Evolutionary conservation across 1,284 basidiomycete species (phyloP).

Genomic region (Ganoderma multipileum): DNA sequence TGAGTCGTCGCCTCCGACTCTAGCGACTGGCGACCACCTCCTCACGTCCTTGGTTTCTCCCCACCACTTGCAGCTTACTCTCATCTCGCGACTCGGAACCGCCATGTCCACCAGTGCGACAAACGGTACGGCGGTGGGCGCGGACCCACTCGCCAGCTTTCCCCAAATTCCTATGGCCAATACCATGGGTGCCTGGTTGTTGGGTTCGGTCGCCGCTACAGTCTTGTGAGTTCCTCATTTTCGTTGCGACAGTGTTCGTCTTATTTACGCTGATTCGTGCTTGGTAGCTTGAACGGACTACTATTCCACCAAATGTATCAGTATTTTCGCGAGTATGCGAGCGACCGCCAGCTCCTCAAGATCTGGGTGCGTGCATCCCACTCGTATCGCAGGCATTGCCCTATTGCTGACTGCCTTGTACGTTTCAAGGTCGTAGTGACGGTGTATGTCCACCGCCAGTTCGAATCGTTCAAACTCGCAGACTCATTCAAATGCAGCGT

Average conservation of each 20-base stretch:
- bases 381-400: no score
- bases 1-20: no score
- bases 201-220: neutral
- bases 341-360: constrained; percentile 9
- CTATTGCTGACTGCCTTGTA: neutral
- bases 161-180: neutral
- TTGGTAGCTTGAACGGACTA: constrained; percentile 15
- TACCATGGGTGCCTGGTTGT: neutral
- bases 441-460: neutral
- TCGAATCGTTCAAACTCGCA: neutral
- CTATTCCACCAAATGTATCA: constrained; percentile 13
- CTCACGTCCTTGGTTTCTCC: neutral
- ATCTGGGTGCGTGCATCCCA: constrained; percentile 11
- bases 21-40: no score
- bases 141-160: neutral
- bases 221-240: neutral
- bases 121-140: neutral
- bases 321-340: constrained; percentile 8
- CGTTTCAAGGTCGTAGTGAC: neutral
- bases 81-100: neutral
- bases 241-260: neutral
- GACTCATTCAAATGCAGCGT: neutral
- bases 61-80: neutral
- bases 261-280: neutral
- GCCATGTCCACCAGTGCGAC: neutral